Base-by-base conservation (phyloP, 2,329 filamentous ascomycete species). In the Kalaharituber pfeilii region DNA sequence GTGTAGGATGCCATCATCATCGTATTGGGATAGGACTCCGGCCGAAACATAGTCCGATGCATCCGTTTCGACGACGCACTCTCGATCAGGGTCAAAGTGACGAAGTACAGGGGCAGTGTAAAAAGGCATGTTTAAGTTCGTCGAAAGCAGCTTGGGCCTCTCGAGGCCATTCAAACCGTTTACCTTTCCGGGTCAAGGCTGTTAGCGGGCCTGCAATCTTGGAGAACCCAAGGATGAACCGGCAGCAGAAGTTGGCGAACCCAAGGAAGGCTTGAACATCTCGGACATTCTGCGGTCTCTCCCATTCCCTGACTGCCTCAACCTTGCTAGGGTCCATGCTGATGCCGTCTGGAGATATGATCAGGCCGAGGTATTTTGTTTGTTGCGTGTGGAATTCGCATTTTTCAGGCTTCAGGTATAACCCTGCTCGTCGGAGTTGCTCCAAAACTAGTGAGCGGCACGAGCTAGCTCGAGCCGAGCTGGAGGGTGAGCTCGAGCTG, bases 241-340 rank as follows among this genome's bases (percentile, higher is more conserved):
- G 30, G 4, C 63, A 54, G 56, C 68, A 68, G 54, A 65, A 68
- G 42, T 68, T 68, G 2, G 53, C 57, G 42, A 69, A 67, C 8
- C 65, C 63, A n/a, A 68, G 20, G 53, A 68, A 68, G 1, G 42
- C 52, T 56, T 62, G 58, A 2, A 64, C 60, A 18, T 57, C 58
- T 26, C 59, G 59, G 2, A 64, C 51, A 5, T 15, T 61, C 5
- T 4, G 55, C 4, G 59, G 65, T 18, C 7, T 33, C 44, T 50
- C 5, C 65, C 59, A 68, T 4, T 65, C 29, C 9, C 13, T 20
- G n/a, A 69, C 58, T 29, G 54, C 54, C 36, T 54, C 52, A 11
- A 66, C 60, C 49, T 66, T 66, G 2, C 54, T 62, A 5, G 5
- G 5, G 25, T 54, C 52, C 49, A 54, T 54, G 49, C 29, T 52